These are phyloP conservation scores for Jatropha multifida DNA, from an alignment of 441 rosid genomes.

Conservation along the genomic window DNA sequence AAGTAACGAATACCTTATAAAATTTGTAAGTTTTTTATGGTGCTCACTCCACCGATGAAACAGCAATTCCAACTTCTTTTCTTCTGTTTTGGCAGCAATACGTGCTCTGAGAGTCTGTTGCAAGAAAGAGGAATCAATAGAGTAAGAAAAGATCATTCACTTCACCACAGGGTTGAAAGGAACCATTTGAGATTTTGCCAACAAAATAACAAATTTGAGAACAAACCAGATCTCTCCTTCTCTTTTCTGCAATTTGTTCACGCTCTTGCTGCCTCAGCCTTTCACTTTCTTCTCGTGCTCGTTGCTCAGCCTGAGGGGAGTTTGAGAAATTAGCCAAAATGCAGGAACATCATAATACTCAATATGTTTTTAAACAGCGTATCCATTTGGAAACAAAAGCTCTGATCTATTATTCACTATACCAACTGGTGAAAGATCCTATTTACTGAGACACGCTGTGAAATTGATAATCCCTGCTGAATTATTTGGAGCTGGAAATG, in stretches of 20 bases:
- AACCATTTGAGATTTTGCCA: slow-evolving; percentile 8
- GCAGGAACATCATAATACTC: background rate
- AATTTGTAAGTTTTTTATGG: slow-evolving; percentile 77
- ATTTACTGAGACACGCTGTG: background rate
- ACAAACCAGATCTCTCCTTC: slow-evolving; percentile 90
- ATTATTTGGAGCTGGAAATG: background rate
- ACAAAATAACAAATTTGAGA: slow-evolving; percentile 12
- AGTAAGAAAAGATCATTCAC: slow-evolving; percentile 1
- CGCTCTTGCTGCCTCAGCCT: slow-evolving; percentile 88
- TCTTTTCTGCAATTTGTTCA: slow-evolving; percentile 75
- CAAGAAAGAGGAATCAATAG: background rate
- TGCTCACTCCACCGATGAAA: slow-evolving; percentile 76
- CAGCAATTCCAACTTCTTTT: slow-evolving; percentile 61
- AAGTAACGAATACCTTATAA: slow-evolving; percentile 62
- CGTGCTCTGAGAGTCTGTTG: slow-evolving; percentile 84
- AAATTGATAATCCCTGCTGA: background rate
- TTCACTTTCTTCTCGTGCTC: slow-evolving; percentile 89
- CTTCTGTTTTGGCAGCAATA: slow-evolving; percentile 87
- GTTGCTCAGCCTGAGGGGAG: slow-evolving; percentile 65
- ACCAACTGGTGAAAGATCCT: background rate
- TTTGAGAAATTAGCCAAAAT: slow-evolving; percentile 6
- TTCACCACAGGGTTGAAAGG: background rate
- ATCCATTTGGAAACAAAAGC: background rate
- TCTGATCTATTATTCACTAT: background rate
- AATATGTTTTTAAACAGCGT: background rate